phyloP scores from a whole-genome alignment of 2,329 filamentous ascomycete species.

The Pyrenophora teres region DNA sequence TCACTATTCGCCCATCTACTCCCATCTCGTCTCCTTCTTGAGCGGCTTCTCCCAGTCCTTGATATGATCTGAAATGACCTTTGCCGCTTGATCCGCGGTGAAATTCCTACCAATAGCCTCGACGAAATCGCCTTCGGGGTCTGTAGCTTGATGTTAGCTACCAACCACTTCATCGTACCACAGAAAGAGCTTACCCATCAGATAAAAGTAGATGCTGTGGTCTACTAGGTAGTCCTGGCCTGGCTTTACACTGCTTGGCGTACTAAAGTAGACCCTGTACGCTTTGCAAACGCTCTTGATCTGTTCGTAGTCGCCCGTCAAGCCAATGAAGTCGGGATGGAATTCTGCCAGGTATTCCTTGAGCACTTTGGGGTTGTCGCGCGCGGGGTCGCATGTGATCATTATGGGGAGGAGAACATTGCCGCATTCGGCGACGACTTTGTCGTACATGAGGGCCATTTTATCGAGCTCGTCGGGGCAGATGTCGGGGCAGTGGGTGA shows the following conservation, averaged over 20 bases:
- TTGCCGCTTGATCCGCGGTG: slow-evolving; percentile 82
- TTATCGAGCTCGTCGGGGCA: slow-evolving; percentile 99
- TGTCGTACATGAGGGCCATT: slow-evolving; percentile 94
- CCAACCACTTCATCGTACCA: not conserved
- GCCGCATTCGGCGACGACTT: slow-evolving; percentile 56
- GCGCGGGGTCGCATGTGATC: slow-evolving; percentile 91
- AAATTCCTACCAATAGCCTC: slow-evolving; percentile 96
- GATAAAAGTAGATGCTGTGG: slow-evolving; percentile 98
- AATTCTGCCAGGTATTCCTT: slow-evolving; percentile 90
- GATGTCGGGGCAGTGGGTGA: slow-evolving; percentile 97
- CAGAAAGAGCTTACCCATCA: slow-evolving; percentile 70
- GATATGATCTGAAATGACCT: slow-evolving; percentile 84
- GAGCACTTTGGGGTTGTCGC: slow-evolving; percentile 83
- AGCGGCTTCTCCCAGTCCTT: slow-evolving; percentile 71
- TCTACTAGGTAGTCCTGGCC: slow-evolving; percentile 98
- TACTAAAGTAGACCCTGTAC: slow-evolving; percentile 97
- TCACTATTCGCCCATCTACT: slow-evolving; percentile 7
- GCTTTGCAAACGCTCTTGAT: slow-evolving; percentile 94
- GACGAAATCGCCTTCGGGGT: slow-evolving; percentile 96
- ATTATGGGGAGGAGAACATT: slow-evolving; percentile 76
- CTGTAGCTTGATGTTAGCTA: slow-evolving; percentile 52
- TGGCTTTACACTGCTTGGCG: slow-evolving; percentile 82
- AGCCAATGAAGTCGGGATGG: slow-evolving; percentile 80
- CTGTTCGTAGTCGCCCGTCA: slow-evolving; percentile 92
- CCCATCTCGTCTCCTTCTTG: slow-evolving; percentile 50